Conservation (phyloP, 129 eudicot genomes). For the Centrapalus pauciflorus region DNA sequence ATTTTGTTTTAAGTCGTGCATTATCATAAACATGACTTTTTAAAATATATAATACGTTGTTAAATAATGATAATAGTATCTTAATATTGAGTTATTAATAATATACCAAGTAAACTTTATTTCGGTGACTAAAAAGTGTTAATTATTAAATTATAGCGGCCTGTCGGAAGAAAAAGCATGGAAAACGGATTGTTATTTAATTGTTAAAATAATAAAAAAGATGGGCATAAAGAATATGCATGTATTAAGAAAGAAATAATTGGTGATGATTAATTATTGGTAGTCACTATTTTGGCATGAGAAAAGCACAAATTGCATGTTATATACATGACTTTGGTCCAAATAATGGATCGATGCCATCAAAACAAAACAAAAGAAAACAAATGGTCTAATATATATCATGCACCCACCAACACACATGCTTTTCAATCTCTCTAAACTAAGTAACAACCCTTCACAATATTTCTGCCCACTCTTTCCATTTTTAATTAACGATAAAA, state of each 20-base stretch:
- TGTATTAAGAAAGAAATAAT: not conserved
- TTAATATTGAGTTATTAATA: too few relatives aligned
- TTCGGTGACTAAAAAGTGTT: too few relatives aligned
- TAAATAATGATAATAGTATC: too few relatives aligned
- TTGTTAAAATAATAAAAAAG: too few relatives aligned
- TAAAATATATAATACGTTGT: too few relatives aligned
- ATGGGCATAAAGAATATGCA: not conserved
- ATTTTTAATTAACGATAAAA: not conserved
- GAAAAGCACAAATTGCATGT: slow-evolving; percentile 32
- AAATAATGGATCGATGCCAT: slow-evolving; percentile 22
- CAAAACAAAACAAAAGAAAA: slow-evolving; percentile 1
- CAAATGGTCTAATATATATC: not conserved
- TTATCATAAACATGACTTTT: too few relatives aligned
- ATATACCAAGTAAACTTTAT: too few relatives aligned
- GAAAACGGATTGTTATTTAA: too few relatives aligned
- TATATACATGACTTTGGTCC: slow-evolving; percentile 22
- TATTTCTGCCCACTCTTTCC: not conserved
- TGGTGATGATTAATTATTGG: slow-evolving; percentile 18
- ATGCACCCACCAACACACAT: slow-evolving; percentile 15
- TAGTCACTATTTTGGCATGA: slow-evolving; percentile 34
- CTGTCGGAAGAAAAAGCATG: too few relatives aligned
- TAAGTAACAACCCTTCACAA: slow-evolving; percentile 15
- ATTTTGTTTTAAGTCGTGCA: too few relatives aligned
- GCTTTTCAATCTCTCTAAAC: slow-evolving; percentile 15
- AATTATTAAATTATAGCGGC: too few relatives aligned